A percentile compares a stretch with the other conserved stretches of the same genome.
These are phyloP conservation scores for Ophiosphaerella herpotricha DNA, from an alignment of 2,329 filamentous ascomycete genomes.

Conservation along the genomic window DNA sequence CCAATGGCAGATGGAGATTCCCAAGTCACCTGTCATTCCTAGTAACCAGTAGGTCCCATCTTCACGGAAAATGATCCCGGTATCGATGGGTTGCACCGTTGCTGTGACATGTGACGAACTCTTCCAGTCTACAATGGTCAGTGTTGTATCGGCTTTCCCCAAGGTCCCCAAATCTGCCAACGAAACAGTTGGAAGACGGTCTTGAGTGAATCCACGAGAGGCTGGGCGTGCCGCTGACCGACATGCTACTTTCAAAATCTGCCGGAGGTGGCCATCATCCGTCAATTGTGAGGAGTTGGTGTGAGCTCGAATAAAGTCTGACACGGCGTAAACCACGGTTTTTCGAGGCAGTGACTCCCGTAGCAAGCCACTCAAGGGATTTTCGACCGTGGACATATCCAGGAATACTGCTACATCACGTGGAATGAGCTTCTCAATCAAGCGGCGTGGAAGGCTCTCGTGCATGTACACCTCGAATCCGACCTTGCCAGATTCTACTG, in stretches of 20 bases:
- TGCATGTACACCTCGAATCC: constrained; percentile 4
- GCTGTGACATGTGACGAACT: background rate
- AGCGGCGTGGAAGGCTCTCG: constrained; percentile 1
- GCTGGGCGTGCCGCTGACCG: background rate
- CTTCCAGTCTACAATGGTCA: constrained; percentile 6
- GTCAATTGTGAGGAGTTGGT: constrained; percentile 1
- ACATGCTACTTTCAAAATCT: background rate
- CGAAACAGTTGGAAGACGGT: constrained; percentile 1
- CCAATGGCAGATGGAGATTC: too few relatives aligned
- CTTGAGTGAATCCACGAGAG: background rate
- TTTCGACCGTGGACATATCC: constrained; percentile 4
- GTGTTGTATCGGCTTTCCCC: background rate
- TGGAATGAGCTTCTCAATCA: constrained; percentile 2
- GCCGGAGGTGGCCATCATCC: background rate
- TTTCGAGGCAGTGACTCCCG: background rate
- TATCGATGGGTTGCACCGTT: constrained; percentile 6
- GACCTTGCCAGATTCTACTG: background rate
- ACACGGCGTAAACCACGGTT: background rate
- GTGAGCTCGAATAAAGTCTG: constrained; percentile 5
- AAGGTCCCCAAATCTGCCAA: background rate
- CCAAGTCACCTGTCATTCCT: too few relatives aligned
- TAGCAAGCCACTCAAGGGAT: constrained; percentile 1
- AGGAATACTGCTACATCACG: constrained; percentile 1
- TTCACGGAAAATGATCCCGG: constrained; percentile 1
- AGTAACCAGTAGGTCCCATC: constrained; percentile 2